Conservation (phyloP, 148 eudicot genomes). For the Rheum nobile region DNA sequence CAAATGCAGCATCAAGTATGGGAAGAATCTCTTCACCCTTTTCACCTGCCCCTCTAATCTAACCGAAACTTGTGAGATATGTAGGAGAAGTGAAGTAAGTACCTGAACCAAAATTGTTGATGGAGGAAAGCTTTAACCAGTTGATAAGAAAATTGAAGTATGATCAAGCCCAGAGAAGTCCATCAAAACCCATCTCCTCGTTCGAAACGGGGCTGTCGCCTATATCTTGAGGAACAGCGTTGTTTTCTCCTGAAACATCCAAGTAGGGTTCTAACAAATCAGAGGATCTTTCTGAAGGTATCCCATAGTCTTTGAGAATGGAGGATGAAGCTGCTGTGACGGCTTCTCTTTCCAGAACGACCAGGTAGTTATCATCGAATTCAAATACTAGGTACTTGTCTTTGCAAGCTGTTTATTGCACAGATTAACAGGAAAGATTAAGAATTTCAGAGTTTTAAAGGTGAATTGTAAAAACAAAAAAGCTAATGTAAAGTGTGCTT, state of each 20-base stretch:
- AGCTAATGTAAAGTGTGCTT: constrained; percentile 16
- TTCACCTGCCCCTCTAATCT: neutral
- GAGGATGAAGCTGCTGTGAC: constrained; percentile 60
- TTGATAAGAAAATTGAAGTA: too few species aligned
- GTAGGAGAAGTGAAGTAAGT: neutral
- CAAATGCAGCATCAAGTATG: neutral
- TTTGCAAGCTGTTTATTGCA: constrained; percentile 54
- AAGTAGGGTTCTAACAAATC: constrained; percentile 74
- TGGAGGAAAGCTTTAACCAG: too few species aligned
- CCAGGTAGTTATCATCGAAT: constrained; percentile 83
- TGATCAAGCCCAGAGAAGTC: constrained; percentile 64
- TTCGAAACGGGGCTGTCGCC: constrained; percentile 66
- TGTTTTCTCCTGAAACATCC: constrained; percentile 26
- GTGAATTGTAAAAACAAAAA: neutral
- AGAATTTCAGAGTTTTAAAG: neutral
- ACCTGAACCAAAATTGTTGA: neutral
- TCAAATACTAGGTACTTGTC: constrained; percentile 77
- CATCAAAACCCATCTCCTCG: constrained; percentile 57
- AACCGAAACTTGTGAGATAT: too few species aligned
- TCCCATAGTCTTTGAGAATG: constrained; percentile 80
- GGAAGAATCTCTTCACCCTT: constrained; percentile 6
- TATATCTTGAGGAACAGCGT: constrained; percentile 22
- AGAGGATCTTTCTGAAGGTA: constrained; percentile 77
- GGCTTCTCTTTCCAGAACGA: constrained; percentile 59
- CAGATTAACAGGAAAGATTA: neutral